Evolutionary conservation across 2,329 filamentous ascomycete species (phyloP).

Genomic region (Dactylonectria estremocensis): DNA sequence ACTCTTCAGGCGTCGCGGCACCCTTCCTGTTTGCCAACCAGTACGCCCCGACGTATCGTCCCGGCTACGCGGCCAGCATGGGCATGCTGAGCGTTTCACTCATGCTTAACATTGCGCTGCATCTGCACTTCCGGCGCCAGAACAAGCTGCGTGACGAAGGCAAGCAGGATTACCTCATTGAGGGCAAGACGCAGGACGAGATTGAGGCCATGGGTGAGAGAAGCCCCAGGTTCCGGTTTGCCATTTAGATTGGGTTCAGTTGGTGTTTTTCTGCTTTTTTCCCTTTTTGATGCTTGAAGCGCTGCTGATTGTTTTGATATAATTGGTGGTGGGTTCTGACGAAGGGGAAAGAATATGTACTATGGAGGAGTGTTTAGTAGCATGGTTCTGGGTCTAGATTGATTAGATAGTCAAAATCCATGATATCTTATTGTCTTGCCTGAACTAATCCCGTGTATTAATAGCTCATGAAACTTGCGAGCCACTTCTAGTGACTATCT

Average conservation of each 20-base stretch:
- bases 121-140: constrained; percentile 50
- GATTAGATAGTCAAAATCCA: too few species aligned
- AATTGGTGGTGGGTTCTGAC: too few species aligned
- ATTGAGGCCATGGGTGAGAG: constrained; percentile 60
- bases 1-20: constrained; percentile 74
- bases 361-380: too few species aligned
- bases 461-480: too few species aligned
- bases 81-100: constrained; percentile 60
- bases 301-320: too few species aligned
- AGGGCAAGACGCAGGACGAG: constrained; percentile 59
- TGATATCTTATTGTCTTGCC: too few species aligned
- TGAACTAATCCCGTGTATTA: too few species aligned
- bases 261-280: too few species aligned
- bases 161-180: constrained; percentile 57
- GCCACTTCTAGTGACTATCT: too few species aligned
- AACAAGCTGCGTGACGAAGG: constrained; percentile 57
- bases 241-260: constrained; percentile 21
- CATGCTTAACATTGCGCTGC: constrained; percentile 46
- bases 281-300: too few species aligned
- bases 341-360: too few species aligned
- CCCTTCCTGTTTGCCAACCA: constrained; percentile 68
- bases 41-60: constrained; percentile 62
- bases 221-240: constrained; percentile 53
- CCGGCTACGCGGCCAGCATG: constrained; percentile 67
- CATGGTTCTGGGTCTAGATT: too few species aligned